A percentile compares a stretch with the other conserved stretches of the same genome.
Evolutionary conservation across 2,329 filamentous ascomycete species (phyloP).

Genomic region (Arthrinium phaeospermum): DNA sequence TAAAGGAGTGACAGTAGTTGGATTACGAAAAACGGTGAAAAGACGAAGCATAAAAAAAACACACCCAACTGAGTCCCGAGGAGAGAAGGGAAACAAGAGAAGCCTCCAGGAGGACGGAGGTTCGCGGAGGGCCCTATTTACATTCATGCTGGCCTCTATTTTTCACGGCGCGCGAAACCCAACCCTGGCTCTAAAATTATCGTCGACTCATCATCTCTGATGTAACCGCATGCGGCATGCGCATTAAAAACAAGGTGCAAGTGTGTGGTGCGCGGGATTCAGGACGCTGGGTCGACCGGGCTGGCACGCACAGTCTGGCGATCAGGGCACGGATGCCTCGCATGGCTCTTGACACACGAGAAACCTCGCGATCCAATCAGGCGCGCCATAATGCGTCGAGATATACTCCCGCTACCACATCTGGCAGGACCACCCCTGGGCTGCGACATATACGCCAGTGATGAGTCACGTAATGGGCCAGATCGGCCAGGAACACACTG

Average conservation of each 20-base stretch:
- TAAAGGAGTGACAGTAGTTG: background rate
- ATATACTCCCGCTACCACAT: no score
- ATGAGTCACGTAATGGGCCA: no score
- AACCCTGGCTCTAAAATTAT: slow-evolving; percentile 1
- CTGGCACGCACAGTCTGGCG: background rate
- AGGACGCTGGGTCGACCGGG: background rate
- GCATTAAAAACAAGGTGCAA: background rate
- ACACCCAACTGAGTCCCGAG: background rate
- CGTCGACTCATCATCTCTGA: background rate
- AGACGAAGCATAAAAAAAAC: background rate
- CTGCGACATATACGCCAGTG: no score
- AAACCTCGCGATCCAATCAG: no score
- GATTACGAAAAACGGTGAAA: background rate
- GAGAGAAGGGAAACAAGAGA: background rate
- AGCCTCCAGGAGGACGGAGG: background rate
- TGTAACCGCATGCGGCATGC: background rate
- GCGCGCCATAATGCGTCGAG: no score
- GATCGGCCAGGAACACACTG: no score
- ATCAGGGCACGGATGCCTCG: background rate
- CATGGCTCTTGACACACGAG: no score
- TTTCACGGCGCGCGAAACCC: no score
- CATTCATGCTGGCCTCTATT: background rate
- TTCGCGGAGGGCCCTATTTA: background rate
- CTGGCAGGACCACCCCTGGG: no score
- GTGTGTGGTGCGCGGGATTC: background rate